Evolutionary conservation across 2,329 filamentous ascomycete species (phyloP).

Genomic region (Geosmithia putterillii): DNA sequence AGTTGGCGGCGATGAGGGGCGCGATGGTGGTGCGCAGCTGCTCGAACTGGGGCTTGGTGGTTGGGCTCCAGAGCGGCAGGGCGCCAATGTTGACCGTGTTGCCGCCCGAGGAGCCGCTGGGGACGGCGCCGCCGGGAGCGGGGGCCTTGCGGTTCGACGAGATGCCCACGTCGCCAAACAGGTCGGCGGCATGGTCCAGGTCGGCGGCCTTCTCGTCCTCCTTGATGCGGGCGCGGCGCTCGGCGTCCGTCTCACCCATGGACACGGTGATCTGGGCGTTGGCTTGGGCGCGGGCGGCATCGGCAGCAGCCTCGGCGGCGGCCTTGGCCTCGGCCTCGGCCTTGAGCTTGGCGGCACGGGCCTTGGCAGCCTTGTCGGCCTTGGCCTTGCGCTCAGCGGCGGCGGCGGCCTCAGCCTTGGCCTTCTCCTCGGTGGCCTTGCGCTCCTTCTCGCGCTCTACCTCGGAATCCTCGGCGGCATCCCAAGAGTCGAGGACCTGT

Average conservation of each 20-base stretch:
- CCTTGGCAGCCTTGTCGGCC: constrained; percentile 50
- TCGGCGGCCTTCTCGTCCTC: constrained; percentile 79
- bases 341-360: constrained; percentile 35
- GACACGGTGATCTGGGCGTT: background rate
- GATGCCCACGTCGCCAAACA: constrained; percentile 69
- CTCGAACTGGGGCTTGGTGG: constrained; percentile 77
- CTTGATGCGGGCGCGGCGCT: constrained; percentile 61
- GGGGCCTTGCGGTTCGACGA: constrained; percentile 54
- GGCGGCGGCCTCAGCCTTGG: constrained; percentile 78
- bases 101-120: constrained; percentile 54
- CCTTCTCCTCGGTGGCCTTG: constrained; percentile 75
- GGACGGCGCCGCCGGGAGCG: constrained; percentile 50
- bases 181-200: constrained; percentile 77
- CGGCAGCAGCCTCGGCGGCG: too few relatives aligned
- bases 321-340: constrained; percentile 30
- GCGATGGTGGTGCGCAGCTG: constrained; percentile 65
- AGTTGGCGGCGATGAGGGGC: constrained; percentile 61
- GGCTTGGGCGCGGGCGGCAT: too few relatives aligned
- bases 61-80: constrained; percentile 79
- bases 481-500: constrained; percentile 91
- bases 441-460: constrained; percentile 90
- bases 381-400: constrained; percentile 87
- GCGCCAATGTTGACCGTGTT: constrained; percentile 70
- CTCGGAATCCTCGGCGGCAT: constrained; percentile 92
- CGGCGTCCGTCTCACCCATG: constrained; percentile 63